phyloP scores from a whole-genome alignment of 164 flowering plant genomes.

The Platanus orientalis region DNA sequence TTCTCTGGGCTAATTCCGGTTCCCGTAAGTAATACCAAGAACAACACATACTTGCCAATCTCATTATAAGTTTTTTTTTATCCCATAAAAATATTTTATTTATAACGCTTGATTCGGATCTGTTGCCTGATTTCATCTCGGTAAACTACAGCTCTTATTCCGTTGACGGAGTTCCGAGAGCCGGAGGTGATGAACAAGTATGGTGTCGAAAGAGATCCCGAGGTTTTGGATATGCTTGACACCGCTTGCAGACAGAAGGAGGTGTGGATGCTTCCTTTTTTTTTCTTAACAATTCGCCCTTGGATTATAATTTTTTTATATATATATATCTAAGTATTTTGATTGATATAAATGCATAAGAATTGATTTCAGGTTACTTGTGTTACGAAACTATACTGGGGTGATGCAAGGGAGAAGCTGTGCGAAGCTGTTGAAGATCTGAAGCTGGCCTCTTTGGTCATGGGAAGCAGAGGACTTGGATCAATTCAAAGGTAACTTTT shows the following conservation, averaged over 20 bases:
- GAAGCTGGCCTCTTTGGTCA: conserved; percentile 48
- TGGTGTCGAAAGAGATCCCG: conserved; percentile 38
- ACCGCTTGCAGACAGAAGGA: conserved; percentile 39
- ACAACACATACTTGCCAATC: no score
- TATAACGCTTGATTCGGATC: no score
- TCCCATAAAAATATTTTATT: no score
- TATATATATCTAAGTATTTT: no score
- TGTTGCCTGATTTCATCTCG: neutral
- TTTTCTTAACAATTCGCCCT: no score
- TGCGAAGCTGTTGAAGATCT: conserved; percentile 39
- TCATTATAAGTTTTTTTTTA: no score
- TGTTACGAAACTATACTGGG: conserved; percentile 69
- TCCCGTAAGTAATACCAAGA: conserved; percentile 55
- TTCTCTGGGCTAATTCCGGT: conserved; percentile 54
- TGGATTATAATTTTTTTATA: no score
- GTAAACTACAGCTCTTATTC: conserved; percentile 52
- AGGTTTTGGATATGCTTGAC: conserved; percentile 56
- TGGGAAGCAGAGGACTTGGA: conserved; percentile 77
- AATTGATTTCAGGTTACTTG: conserved; percentile 47
- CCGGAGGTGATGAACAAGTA: conserved; percentile 45
- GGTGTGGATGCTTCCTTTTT: no score
- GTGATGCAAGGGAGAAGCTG: conserved; percentile 67
- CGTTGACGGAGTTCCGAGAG: conserved; percentile 51
- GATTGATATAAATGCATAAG: no score
- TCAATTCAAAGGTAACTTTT: conserved; percentile 43